Evolutionary conservation across 225 moss, liverwort and hornwort genomes (phyloP), one percentile per base, ranked within the genome.

Genomic region (Thuidium tamariscinum): DNA sequence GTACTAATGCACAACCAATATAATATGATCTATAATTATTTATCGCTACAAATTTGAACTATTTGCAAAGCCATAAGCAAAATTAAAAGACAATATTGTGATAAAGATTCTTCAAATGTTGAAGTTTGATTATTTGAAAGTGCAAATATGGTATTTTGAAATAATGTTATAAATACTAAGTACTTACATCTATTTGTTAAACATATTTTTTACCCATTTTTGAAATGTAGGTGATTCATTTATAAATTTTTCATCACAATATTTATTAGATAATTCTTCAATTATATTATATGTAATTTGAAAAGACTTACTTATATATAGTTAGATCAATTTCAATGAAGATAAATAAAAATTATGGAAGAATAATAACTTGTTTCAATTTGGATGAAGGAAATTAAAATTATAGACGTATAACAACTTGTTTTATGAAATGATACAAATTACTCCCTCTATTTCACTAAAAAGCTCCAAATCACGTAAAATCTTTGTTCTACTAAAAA

Each of bases 391-490:
- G 12, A 21, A 48, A 49, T 30, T 32, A 13, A 49, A 74, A 49
- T 12, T 13, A 74, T 19, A 0, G 4, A 49, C 12, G 4, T 4
- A 1, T 19, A 48, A 30, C 0, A 73, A 18, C 0, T 16, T 37
- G 0, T 10, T 18, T 46, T 6, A 72, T 30, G 11, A 32, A 74
- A 8, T 34, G 3, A 49, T 1, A n/a, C n/a, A n/a, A n/a, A n/a
- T n/a, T n/a, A n/a, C n/a, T n/a, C n/a, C n/a, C n/a, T n/a, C n/a
- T n/a, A n/a, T n/a, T n/a, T n/a, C n/a, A n/a, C n/a, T n/a, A n/a
- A n/a, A n/a, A n/a, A n/a, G n/a, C n/a, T n/a, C n/a, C n/a, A n/a
- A n/a, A n/a, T n/a, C n/a, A n/a, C n/a, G n/a, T n/a, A n/a, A n/a
- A n/a, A n/a, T n/a, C n/a, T n/a, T n/a, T n/a, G n/a, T n/a, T n/a